Evolutionary conservation across 306 rosid genomes (phyloP).

Genomic region (Hippophae gyantsensis): DNA sequence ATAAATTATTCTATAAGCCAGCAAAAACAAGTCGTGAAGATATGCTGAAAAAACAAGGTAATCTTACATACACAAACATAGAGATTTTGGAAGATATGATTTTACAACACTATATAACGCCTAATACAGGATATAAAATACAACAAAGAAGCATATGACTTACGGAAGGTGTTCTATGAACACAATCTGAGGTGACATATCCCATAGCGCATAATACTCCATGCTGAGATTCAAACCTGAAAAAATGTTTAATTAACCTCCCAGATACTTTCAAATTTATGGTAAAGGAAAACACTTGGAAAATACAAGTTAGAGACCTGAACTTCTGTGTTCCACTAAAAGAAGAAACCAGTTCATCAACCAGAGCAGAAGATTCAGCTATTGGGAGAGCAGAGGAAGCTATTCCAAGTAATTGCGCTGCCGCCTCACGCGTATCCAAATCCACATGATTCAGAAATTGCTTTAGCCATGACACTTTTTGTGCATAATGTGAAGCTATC

Average conservation of each 20-base stretch:
- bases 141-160: constrained; percentile 26
- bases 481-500: constrained; percentile 57
- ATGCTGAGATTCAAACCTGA: constrained; percentile 86
- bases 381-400: constrained; percentile 68
- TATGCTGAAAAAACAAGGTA: no score
- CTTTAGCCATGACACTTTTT: constrained; percentile 70
- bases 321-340: constrained; percentile 43
- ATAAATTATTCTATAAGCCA: no score
- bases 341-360: constrained; percentile 52
- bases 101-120: background rate
- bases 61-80: no score
- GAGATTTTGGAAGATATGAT: background rate
- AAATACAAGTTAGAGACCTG: constrained; percentile 39
- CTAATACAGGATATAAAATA: background rate
- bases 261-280: constrained; percentile 1
- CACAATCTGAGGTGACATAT: constrained; percentile 71
- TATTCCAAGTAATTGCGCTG: constrained; percentile 86
- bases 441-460: constrained; percentile 72
- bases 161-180: constrained; percentile 56
- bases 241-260: constrained; percentile 17
- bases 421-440: constrained; percentile 82
- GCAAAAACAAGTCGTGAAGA: no score
- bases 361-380: constrained; percentile 38
- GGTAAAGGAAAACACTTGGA: constrained; percentile 9
- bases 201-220: constrained; percentile 86